phyloP scores from a whole-genome alignment of 805 yeast genomes.

The Blastobotrys parvus region DNA sequence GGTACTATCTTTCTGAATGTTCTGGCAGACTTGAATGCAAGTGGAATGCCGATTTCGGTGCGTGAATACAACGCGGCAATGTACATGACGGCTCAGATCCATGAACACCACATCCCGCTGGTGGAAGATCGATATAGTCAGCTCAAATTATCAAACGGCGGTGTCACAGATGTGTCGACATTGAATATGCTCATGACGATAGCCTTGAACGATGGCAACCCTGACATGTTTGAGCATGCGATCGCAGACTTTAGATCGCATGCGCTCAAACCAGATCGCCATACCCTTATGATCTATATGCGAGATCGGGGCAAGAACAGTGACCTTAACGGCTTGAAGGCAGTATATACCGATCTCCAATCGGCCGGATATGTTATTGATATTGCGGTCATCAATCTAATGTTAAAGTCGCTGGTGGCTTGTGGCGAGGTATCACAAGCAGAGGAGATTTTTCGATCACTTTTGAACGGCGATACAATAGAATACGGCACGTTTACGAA shows the following conservation, averaged over 20 bases:
- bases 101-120: conserved; percentile 1
- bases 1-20: conserved; percentile 13
- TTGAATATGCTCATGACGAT: conserved; percentile 25
- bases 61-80: conserved; percentile 25
- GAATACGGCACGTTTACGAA: conserved; percentile 5
- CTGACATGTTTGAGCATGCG: conserved; percentile 15
- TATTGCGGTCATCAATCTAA: conserved; percentile 18
- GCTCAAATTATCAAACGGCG: conserved; percentile 7
- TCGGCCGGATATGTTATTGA: conserved; percentile 21
- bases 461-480: too few relatives aligned
- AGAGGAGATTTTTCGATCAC: conserved; percentile 10
- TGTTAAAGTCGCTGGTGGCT: conserved; percentile 18
- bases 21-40: conserved; percentile 20
- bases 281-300: conserved; percentile 23
- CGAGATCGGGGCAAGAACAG: conserved; percentile 11
- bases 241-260: conserved; percentile 14
- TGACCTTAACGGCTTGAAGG: conserved; percentile 11
- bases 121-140: conserved; percentile 8
- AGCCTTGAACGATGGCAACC: conserved; percentile 16
- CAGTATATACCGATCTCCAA: conserved; percentile 13
- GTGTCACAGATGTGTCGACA: conserved; percentile 16
- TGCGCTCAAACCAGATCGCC: conserved; percentile 24
- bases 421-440: conserved; percentile 21
- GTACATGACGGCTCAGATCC: conserved; percentile 5
- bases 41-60: conserved; percentile 25